A percentile compares a stretch with the other conserved stretches of the same genome.
Evolutionary conservation across 2,329 filamentous ascomycete genomes (phyloP).

Genomic region (Peltaster fructicola): DNA sequence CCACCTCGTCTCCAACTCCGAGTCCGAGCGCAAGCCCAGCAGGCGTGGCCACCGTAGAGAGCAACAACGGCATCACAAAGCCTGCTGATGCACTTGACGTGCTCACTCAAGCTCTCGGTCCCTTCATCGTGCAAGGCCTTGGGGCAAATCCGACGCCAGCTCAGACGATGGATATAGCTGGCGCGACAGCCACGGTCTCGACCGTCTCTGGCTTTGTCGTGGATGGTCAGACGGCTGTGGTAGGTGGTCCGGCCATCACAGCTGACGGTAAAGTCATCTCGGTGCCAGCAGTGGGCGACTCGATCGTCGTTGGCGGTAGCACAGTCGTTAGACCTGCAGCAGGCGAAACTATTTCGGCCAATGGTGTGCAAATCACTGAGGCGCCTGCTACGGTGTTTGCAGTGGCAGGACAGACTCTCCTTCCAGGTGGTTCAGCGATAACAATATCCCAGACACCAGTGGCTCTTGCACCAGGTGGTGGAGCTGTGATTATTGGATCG

Average conservation of each 20-base stretch:
- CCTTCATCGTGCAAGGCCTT: background rate
- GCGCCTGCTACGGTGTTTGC: conserved; percentile 10
- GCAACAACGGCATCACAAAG: background rate
- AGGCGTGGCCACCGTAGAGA: background rate
- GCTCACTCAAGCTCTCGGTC: conserved; percentile 1
- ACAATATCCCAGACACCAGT: conserved; percentile 20
- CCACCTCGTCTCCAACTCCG: no score
- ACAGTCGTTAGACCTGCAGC: conserved; percentile 4
- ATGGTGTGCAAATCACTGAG: conserved; percentile 14
- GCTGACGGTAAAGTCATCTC: conserved; percentile 8
- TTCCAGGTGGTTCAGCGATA: conserved; percentile 19
- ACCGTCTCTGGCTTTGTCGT: conserved; percentile 11
- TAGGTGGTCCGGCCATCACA: conserved; percentile 14
- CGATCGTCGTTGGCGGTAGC: conserved; percentile 9
- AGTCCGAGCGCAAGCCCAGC: no score
- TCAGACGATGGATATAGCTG: conserved; percentile 7
- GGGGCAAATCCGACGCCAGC: conserved; percentile 2
- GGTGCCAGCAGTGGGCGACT: conserved; percentile 4
- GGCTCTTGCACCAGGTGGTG: conserved; percentile 18
- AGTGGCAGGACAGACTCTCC: conserved; percentile 19
- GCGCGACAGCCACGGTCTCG: conserved; percentile 8
- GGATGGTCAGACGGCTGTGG: conserved; percentile 11
- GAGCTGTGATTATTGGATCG: conserved; percentile 20
- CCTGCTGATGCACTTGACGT: conserved; percentile 4
- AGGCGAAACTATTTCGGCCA: conserved; percentile 9